Percentiles rank a stretch among this genome's conserved stretches.
Conservation (phyloP, 176 grass and related monocot genomes). For the Raddia guianensis region DNA sequence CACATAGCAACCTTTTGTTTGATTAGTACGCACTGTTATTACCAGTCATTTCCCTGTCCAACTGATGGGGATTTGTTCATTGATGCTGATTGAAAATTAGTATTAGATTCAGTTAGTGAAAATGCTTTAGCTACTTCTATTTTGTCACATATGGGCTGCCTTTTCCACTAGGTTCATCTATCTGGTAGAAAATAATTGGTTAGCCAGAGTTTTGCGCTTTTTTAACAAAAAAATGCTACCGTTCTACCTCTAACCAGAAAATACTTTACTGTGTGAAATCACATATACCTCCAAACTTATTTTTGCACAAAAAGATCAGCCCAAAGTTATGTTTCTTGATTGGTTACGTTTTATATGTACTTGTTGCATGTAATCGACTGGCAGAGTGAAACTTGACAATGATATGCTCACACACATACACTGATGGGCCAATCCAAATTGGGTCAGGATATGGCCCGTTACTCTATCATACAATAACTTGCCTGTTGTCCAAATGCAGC, state of each 20-base stretch:
- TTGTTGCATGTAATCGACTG: constrained; percentile 1
- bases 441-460: neutral
- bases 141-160: constrained; percentile 5
- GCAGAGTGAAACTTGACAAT: neutral
- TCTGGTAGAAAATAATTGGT: neutral
- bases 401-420: neutral
- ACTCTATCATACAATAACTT: constrained; percentile 14
- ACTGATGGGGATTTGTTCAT: neutral
- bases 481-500: constrained; percentile 24
- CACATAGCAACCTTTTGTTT: constrained; percentile 4
- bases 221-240: neutral
- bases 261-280: neutral
- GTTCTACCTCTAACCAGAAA: neutral
- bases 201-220: neutral
- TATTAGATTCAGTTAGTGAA: constrained; percentile 9
- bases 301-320: constrained; percentile 21
- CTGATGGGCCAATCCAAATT: neutral
- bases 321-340: neutral
- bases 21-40: neutral
- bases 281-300: constrained; percentile 1
- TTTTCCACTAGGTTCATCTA: constrained; percentile 16
- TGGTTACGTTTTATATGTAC: neutral
- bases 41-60: neutral
- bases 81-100: neutral
- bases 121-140: neutral